These are phyloP conservation scores for Leishmania mexicana DNA, from an alignment of 208 protist genomes.

Conservation along the genomic window DNA sequence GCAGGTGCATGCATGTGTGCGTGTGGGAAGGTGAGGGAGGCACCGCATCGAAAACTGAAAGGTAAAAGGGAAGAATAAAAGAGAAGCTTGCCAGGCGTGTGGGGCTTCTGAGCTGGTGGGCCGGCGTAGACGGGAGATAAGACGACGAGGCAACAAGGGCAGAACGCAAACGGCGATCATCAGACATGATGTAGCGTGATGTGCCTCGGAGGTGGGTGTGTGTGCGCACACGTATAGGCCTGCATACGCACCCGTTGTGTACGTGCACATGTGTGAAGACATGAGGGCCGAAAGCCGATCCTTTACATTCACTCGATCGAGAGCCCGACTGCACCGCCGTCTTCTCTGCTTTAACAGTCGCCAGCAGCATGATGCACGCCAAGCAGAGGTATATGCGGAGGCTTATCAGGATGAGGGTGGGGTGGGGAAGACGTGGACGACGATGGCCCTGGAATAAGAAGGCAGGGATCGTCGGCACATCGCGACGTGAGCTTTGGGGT, in stretches of 20 bases:
- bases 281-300: neutral
- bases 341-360: neutral
- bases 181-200: neutral
- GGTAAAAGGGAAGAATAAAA: no score
- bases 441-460: neutral
- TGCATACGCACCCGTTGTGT: neutral
- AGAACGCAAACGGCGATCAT: neutral
- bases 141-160: neutral
- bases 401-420: neutral
- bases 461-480: neutral
- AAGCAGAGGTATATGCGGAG: neutral
- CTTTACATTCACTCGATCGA: neutral
- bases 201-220: neutral
- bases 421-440: neutral
- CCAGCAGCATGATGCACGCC: neutral
- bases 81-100: no score
- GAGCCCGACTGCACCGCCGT: neutral
- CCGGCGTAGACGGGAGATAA: neutral
- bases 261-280: neutral
- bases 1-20: neutral
- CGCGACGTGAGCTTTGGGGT: neutral
- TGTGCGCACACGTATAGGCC: neutral
- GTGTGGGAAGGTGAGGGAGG: neutral
- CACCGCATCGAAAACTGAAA: no score
- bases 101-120: no score